These are phyloP conservation scores for Candida mesenterica DNA, from an alignment of 1,139 yeast species.

Conservation along the genomic window DNA sequence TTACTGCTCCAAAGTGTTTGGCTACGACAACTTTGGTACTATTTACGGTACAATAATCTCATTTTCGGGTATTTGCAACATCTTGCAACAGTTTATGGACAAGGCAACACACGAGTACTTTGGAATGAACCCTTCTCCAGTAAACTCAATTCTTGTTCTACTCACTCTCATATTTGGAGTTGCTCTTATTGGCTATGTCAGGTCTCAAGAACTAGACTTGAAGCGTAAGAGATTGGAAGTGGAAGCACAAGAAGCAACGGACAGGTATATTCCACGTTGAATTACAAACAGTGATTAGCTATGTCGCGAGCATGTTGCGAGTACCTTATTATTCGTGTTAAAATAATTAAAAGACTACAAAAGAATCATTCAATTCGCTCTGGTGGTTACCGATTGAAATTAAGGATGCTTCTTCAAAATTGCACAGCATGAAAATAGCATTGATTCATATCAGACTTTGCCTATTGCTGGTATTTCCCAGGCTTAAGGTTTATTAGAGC, in stretches of 20 bases:
- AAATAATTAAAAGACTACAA: neutral
- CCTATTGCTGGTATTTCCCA: no score
- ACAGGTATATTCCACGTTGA: slow-evolving; percentile 47
- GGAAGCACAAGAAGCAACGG: slow-evolving; percentile 62
- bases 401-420: no score
- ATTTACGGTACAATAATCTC: slow-evolving; percentile 88
- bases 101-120: slow-evolving; percentile 63
- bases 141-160: slow-evolving; percentile 55
- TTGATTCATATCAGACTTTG: no score
- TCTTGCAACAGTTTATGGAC: slow-evolving; percentile 70
- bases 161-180: slow-evolving; percentile 57
- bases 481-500: no score
- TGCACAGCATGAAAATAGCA: no score
- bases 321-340: no score
- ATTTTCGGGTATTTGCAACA: slow-evolving; percentile 73
- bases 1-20: slow-evolving; percentile 88
- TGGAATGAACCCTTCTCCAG: slow-evolving; percentile 74
- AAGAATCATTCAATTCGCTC: no score
- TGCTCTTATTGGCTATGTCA: slow-evolving; percentile 51
- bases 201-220: slow-evolving; percentile 49
- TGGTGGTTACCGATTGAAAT: no score
- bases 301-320: no score
- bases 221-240: slow-evolving; percentile 54
- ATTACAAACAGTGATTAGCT: no score
- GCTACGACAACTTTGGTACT: slow-evolving; percentile 87